Conservation (phyloP, 768 basidiomycete species). For the Pleurotus giganteus region DNA sequence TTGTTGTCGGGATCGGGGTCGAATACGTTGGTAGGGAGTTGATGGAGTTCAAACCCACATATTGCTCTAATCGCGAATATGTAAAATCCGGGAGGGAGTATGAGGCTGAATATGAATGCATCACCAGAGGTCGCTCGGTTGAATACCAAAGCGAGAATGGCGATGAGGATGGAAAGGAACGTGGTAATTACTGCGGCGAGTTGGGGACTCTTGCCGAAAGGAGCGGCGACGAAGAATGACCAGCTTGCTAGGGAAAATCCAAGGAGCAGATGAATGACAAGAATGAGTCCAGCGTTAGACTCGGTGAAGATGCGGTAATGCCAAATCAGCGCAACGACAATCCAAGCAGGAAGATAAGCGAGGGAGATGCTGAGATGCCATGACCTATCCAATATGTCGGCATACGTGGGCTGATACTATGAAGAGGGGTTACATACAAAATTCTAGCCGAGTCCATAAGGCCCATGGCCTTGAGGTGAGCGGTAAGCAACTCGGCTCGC, state of each 20-base stretch:
- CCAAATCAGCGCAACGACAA: conserved; percentile 65
- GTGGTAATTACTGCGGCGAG: conserved; percentile 67
- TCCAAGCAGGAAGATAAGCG: conserved; percentile 76
- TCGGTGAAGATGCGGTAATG: conserved; percentile 62
- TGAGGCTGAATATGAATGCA: conserved; percentile 61
- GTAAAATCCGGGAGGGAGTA: conserved; percentile 78
- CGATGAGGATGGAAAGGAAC: conserved; percentile 62
- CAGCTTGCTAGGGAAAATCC: conserved; percentile 68
- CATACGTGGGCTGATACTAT: neutral
- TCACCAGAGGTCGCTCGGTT: conserved; percentile 35
- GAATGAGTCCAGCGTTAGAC: conserved; percentile 57
- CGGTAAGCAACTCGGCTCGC: conserved; percentile 59
- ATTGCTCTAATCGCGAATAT: conserved; percentile 69
- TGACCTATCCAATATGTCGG: conserved; percentile 36
- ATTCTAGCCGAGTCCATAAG: conserved; percentile 68
- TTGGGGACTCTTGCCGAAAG: conserved; percentile 72
- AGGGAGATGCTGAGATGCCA: conserved; percentile 71
- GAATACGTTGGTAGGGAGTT: conserved; percentile 50
- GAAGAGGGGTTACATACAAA: conserved; percentile 33
- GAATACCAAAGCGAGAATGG: conserved; percentile 63
- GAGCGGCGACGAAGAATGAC: conserved; percentile 68
- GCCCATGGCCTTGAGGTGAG: conserved; percentile 82
- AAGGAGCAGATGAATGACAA: conserved; percentile 64
- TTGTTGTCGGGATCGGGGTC: conserved; percentile 60
- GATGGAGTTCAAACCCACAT: conserved; percentile 63